These are phyloP conservation scores for Grosmannia penicillata DNA, from an alignment of 2,329 filamentous ascomycete genomes.

Conservation along the genomic window DNA sequence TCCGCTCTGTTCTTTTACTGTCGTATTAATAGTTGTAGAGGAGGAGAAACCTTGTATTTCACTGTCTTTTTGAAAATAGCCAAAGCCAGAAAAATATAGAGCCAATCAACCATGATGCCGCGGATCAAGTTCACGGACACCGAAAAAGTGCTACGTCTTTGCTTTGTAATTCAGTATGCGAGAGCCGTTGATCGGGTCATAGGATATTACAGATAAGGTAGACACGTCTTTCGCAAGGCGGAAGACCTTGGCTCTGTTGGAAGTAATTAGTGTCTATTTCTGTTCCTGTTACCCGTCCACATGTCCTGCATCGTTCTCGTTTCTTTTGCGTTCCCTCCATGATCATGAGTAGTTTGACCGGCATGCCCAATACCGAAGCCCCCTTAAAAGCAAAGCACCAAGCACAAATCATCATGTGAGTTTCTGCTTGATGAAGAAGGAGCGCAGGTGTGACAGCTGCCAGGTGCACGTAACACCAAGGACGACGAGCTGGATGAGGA, in stretches of 20 bases:
- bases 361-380: too few relatives aligned
- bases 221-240: too few relatives aligned
- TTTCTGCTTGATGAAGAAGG: constrained; percentile 99
- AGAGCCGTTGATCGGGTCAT: too few relatives aligned
- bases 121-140: too few relatives aligned
- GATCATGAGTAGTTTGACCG: too few relatives aligned
- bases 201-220: too few relatives aligned
- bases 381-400: neutral
- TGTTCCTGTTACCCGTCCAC: too few relatives aligned
- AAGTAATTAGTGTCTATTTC: too few relatives aligned
- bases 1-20: constrained; percentile 4
- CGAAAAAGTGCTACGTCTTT: neutral
- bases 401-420: constrained; percentile 49
- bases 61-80: constrained; percentile 2
- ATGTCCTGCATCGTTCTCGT: too few relatives aligned
- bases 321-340: too few relatives aligned
- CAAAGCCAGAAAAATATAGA: constrained; percentile 4
- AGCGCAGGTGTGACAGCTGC: constrained; percentile 89
- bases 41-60: constrained; percentile 2
- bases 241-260: too few relatives aligned
- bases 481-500: constrained; percentile 74
- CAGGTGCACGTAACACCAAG: constrained; percentile 83
- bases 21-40: constrained; percentile 7
- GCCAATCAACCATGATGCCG: neutral
- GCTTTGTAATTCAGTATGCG: too few relatives aligned